A percentile compares a stretch with the other conserved stretches of the same genome.
Evolutionary conservation across 257 asterid genomes (phyloP).

Genomic region (Osmanthus fragrans): DNA sequence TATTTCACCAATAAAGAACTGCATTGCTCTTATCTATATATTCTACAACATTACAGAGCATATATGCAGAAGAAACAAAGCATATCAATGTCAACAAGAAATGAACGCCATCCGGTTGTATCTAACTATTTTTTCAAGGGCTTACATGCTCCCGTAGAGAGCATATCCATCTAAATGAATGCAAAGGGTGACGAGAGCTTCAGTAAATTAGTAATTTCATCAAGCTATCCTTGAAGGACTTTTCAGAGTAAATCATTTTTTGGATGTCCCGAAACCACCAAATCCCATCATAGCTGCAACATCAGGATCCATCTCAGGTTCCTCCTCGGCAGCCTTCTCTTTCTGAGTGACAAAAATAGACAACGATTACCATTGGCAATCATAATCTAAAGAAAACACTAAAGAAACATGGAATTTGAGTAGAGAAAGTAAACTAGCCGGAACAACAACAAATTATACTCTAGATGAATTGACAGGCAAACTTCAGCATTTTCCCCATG

Average conservation of each 20-base stretch:
- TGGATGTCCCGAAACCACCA: constrained; percentile 86
- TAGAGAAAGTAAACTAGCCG: background rate
- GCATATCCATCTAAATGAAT: background rate
- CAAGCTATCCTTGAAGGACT: background rate
- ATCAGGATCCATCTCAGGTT: constrained; percentile 87
- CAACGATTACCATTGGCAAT: constrained; percentile 13
- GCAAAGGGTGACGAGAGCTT: background rate
- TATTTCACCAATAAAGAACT: background rate
- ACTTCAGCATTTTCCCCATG: background rate
- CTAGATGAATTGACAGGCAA: background rate
- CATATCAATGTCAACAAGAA: background rate
- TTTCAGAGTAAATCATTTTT: constrained; percentile 46
- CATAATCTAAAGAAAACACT: background rate
- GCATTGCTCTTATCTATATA: background rate
- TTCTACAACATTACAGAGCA: background rate
- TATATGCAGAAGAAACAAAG: background rate
- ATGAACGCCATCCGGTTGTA: background rate
- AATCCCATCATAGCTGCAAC: constrained; percentile 98
- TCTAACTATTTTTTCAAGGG: background rate
- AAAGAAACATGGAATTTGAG: background rate
- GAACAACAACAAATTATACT: background rate
- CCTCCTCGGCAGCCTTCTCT: constrained; percentile 84
- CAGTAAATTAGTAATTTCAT: background rate
- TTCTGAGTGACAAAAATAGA: constrained; percentile 44
- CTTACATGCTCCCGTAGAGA: background rate